Evolutionary conservation across 164 flowering plant species (phyloP).

Genomic region (Pachysandra terminalis): DNA sequence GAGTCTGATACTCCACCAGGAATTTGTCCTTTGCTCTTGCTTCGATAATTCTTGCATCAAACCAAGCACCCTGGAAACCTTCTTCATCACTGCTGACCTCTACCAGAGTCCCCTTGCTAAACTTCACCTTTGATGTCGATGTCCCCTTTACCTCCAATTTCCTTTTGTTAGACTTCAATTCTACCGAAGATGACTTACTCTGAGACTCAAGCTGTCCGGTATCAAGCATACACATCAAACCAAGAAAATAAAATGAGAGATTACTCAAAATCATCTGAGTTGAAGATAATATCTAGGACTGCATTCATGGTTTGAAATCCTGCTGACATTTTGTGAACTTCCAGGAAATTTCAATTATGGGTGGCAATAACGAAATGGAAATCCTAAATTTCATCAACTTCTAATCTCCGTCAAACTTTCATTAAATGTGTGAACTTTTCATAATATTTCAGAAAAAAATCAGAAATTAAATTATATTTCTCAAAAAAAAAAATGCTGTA

Average conservation of each 20-base stretch:
- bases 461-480: too few species aligned
- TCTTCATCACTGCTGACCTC: constrained; percentile 89
- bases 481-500: too few species aligned
- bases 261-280: neutral
- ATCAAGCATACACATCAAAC: constrained; percentile 1
- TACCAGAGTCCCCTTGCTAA: constrained; percentile 41
- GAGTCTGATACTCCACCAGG: constrained; percentile 50
- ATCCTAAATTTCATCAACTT: too few species aligned
- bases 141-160: constrained; percentile 26
- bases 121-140: constrained; percentile 10
- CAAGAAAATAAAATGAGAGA: neutral
- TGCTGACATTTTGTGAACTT: too few species aligned
- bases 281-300: neutral
- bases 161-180: neutral
- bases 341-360: too few species aligned
- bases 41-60: constrained; percentile 50
- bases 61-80: constrained; percentile 80
- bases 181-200: constrained; percentile 1
- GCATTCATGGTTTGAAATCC: neutral
- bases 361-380: too few species aligned
- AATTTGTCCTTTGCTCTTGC: constrained; percentile 32
- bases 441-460: too few species aligned
- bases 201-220: neutral
- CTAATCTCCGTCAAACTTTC: too few species aligned
- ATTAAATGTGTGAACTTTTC: too few species aligned